These are phyloP conservation scores for Linum trigynum DNA, from an alignment of 345 rosid species.

Conservation along the genomic window DNA sequence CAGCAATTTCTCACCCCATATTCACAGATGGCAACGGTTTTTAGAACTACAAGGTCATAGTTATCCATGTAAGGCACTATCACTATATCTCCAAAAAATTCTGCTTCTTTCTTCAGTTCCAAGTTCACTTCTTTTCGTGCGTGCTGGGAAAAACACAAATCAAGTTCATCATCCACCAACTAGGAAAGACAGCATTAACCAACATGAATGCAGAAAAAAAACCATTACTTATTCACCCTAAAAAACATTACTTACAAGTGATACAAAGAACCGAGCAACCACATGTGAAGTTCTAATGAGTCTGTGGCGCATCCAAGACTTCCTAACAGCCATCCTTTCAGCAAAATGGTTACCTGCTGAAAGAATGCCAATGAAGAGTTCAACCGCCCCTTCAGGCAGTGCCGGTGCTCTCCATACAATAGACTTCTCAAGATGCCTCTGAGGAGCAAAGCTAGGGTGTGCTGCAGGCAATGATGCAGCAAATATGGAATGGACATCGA, in stretches of 20 bases:
- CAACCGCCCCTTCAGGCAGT: conserved; percentile 46
- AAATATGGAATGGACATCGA: conserved; percentile 70
- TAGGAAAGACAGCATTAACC: not conserved
- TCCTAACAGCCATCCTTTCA: conserved; percentile 96
- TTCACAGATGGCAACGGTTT: conserved; percentile 95
- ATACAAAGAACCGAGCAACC: conserved; percentile 92
- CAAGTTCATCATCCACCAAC: conserved; percentile 2
- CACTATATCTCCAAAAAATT: conserved; percentile 79
- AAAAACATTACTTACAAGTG: conserved; percentile 40
- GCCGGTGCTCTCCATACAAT: conserved; percentile 72
- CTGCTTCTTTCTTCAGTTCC: conserved; percentile 91
- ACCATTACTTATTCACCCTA: not conserved
- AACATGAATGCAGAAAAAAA: conserved; percentile 1
- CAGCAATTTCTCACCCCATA: conserved; percentile 57
- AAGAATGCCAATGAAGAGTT: conserved; percentile 78
- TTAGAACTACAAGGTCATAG: conserved; percentile 89
- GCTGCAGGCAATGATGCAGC: conserved; percentile 76
- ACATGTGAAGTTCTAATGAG: conserved; percentile 72
- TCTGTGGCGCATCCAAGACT: conserved; percentile 87
- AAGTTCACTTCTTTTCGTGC: conserved; percentile 83
- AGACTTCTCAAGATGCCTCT: conserved; percentile 71
- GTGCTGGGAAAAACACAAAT: conserved; percentile 39
- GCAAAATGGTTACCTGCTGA: conserved; percentile 92
- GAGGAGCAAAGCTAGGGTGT: conserved; percentile 84
- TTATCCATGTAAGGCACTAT: conserved; percentile 90